Base-by-base conservation (phyloP, 2,329 filamentous ascomycete genomes). In the Colletotrichum camelliae region DNA sequence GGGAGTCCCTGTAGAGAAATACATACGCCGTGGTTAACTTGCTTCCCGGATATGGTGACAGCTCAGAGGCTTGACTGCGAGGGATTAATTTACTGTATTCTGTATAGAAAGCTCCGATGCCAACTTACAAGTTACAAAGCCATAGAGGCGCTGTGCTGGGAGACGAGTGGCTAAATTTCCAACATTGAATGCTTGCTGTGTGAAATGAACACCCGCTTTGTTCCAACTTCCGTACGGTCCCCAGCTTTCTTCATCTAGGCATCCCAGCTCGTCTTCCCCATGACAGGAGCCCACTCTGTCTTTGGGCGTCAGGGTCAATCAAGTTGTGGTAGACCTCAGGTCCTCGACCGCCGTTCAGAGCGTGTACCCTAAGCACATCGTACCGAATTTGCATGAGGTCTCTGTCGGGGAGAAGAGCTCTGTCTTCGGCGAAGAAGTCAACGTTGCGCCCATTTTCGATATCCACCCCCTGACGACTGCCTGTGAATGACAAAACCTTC, bases 221-320 rank as follows among this genome's bases (percentile, higher is more conserved):
- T 0, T 33, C 31, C 31, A 33, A 10, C 31, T 33, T 9, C 29
- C 1, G 5, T 13, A 48, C n/a, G 5, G 1, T 48, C n/a, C 43
- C 10, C n/a, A 21, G 10, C 43, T 7, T 2, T 4, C 18, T 48
- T 7, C 43, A 52, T 15, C 2, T 52, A n/a, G 3, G 2, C 43
- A 2, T 21, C 2, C n/a, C 6, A 13, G 43, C 43, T 21, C 0
- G 10, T 21, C 6, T 4, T 0, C 12, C n/a, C 4, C 12, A 4
- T 2, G 43, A 21, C 3, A 21, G 6, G 10, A 7, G 6, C 43
- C 21, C 0, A 21, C 2, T 0, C n/a, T 0, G 10, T 21, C 0
- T 1, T 21, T 7, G 1, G 43, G 0, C n/a, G 43, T 52, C 43
- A 7, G n/a, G 43, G 13, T 52, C 43, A 52, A 21, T 0, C 10